Conservation (phyloP, 2,329 filamentous ascomycete genomes). For the Venturia aucupariae region DNA sequence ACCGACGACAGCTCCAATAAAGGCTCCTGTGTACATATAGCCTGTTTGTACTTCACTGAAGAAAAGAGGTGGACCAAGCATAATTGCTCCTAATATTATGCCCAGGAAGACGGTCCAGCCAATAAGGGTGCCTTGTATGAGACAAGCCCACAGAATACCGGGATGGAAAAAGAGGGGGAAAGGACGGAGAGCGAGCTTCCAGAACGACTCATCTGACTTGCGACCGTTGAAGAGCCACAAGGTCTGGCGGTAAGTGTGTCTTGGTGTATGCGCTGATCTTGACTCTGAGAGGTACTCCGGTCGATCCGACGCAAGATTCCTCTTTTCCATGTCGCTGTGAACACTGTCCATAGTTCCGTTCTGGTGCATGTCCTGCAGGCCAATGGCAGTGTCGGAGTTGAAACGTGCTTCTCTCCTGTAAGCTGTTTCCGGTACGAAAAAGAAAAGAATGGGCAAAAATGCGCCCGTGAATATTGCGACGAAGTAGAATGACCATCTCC, state of each 20-base stretch:
- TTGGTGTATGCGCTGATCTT: constrained; percentile 27
- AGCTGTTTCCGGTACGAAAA: constrained; percentile 79
- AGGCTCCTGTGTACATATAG: constrained; percentile 78
- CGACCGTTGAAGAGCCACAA: constrained; percentile 69
- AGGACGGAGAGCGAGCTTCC: constrained; percentile 57
- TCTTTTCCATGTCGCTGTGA: constrained; percentile 14
- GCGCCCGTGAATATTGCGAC: constrained; percentile 72
- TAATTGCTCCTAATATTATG: constrained; percentile 69
- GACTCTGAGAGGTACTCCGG: neutral
- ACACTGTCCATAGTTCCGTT: neutral
- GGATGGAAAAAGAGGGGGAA: constrained; percentile 79
- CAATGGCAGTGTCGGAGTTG: constrained; percentile 53
- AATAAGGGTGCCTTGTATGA: constrained; percentile 84
- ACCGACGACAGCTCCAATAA: constrained; percentile 71
- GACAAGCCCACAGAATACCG: constrained; percentile 68
- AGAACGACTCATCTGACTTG: constrained; percentile 68
- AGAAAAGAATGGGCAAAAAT: constrained; percentile 60
- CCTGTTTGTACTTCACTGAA: constrained; percentile 73
- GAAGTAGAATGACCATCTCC: constrained; percentile 82
- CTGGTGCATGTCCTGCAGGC: neutral
- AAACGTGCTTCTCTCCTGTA: constrained; percentile 58
- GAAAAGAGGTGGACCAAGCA: constrained; percentile 66
- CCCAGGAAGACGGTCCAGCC: constrained; percentile 95
- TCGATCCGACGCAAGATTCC: neutral
- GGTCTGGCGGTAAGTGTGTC: constrained; percentile 48